Percentiles rank a stretch among this genome's conserved stretches.
phyloP scores from a whole-genome alignment of 495 filamentous ascomycete genomes.

The Astrothelium macrocarpum region DNA sequence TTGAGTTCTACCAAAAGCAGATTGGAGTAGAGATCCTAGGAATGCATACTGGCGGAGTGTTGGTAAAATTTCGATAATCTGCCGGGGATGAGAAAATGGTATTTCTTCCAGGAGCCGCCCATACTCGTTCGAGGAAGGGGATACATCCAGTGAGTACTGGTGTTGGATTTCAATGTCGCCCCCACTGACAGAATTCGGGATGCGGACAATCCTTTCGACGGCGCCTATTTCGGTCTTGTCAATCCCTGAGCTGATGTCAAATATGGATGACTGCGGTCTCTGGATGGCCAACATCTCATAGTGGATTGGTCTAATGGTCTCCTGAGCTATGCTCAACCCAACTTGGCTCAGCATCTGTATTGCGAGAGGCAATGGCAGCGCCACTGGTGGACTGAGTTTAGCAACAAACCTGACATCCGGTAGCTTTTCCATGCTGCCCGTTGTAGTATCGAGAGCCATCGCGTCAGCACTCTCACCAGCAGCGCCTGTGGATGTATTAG shows the following conservation, averaged over 20 bases:
- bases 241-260: neutral
- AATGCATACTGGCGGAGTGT: slow-evolving; percentile 31
- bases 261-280: neutral
- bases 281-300: slow-evolving; percentile 59
- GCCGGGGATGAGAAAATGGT: slow-evolving; percentile 78
- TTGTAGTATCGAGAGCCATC: slow-evolving; percentile 36
- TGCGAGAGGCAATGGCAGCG: slow-evolving; percentile 59
- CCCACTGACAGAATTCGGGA: slow-evolving; percentile 21
- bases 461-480: slow-evolving; percentile 26
- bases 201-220: slow-evolving; percentile 21
- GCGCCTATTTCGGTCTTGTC: slow-evolving; percentile 19
- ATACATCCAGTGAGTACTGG: slow-evolving; percentile 57
- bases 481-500: slow-evolving; percentile 15
- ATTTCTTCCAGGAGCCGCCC: slow-evolving; percentile 60
- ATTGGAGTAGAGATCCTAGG: slow-evolving; percentile 22
- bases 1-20: slow-evolving; percentile 11
- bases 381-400: slow-evolving; percentile 72
- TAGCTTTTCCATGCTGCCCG: slow-evolving; percentile 41
- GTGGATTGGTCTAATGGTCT: slow-evolving; percentile 44
- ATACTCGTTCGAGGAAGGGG: slow-evolving; percentile 53
- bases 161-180: slow-evolving; percentile 45
- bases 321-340: slow-evolving; percentile 45
- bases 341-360: slow-evolving; percentile 56
- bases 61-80: slow-evolving; percentile 68
- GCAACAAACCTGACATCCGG: slow-evolving; percentile 76